Conservation (phyloP, 495 filamentous ascomycete species). For the Pyrenula aspistea region DNA sequence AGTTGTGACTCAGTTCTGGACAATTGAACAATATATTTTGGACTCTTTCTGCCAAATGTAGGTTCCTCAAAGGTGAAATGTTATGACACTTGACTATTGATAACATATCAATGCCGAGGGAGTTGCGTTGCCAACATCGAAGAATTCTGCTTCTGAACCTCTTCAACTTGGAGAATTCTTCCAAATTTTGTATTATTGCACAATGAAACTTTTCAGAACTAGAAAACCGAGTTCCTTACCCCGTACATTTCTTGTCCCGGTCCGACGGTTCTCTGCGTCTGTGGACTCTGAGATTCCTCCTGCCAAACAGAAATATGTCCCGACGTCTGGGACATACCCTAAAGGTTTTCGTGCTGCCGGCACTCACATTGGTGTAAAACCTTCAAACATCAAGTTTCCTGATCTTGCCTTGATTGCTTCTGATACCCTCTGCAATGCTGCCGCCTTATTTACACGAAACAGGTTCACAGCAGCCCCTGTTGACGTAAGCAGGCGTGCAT, state of each 20-base stretch:
- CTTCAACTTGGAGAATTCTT: no score
- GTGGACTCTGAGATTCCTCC: conserved; percentile 50
- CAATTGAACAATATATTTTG: no score
- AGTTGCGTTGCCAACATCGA: no score
- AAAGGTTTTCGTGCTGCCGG: conserved; percentile 81
- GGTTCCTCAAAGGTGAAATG: no score
- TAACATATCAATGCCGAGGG: no score
- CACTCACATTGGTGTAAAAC: conserved; percentile 88
- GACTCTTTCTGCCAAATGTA: no score
- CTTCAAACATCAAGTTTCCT: conserved; percentile 73
- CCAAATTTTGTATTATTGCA: no score
- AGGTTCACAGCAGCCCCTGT: conserved; percentile 96
- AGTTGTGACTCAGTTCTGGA: no score
- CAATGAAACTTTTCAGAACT: conserved; percentile 31
- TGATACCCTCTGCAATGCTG: conserved; percentile 77
- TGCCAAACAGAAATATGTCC: conserved; percentile 78
- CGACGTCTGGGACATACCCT: conserved; percentile 73
- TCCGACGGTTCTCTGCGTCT: conserved; percentile 48
- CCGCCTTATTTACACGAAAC: conserved; percentile 95
- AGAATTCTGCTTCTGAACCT: no score
- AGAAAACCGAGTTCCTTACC: conserved; percentile 28
- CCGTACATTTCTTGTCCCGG: no score
- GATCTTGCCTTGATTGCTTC: conserved; percentile 86
- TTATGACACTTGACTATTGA: no score
- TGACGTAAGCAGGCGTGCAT: conserved; percentile 61